Base-by-base conservation (phyloP, 2,329 filamentous ascomycete genomes). In the Xylariaceae sp. region DNA sequence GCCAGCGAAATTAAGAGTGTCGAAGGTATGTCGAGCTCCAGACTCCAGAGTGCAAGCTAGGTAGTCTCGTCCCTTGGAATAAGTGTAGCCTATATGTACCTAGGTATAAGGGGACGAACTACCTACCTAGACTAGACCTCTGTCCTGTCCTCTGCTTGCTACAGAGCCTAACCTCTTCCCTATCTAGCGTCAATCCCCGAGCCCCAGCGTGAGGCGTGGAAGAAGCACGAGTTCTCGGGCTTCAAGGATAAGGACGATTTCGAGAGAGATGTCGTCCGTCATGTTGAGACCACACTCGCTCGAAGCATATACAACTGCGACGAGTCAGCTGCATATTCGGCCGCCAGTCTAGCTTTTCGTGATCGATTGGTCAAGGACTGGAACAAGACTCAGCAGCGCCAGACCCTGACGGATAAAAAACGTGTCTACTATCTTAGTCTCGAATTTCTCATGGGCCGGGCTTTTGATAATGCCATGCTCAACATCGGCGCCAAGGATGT, bases 241-340 rank as follows among this genome's bases (percentile, higher is more conserved):
- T 96, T 96, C 74, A 80, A 77, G 59, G 84, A 80, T 64, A 85
- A 89, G 70, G 90, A 95, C 19, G 87, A 90, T 55, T 96, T 97
- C 68, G 78, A 94, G 77, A 84, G 77, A 70, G 91, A 96, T 69
- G 81, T 95, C 54, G 90, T 99, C 61, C 86, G 87, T 62, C 94
- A 99, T 77, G 89, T 99, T 67, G 94, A 99, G 75, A 97, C 94
- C 2, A 96, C 91, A 2, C 80, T 99, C 58, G 94, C 94, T 59
- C 89, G 94, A 58, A 96, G 91, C 68, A 83, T 99, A 71, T 97
- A 92, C 82, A 99, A 99, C 74, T 99, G 94, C 74, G 91, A 99
- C 76, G 94, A 99, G 74, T 80, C 83, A 52, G 94, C 94, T 51
- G 91, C 91, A 34, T 99, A 99, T 73, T 84, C 88, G 6, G 94